Evolutionary conservation across 352 stramenopile genomes (phyloP), one percentile per base, ranked within the genome.

Genomic region (Globisporangium irregulare): DNA sequence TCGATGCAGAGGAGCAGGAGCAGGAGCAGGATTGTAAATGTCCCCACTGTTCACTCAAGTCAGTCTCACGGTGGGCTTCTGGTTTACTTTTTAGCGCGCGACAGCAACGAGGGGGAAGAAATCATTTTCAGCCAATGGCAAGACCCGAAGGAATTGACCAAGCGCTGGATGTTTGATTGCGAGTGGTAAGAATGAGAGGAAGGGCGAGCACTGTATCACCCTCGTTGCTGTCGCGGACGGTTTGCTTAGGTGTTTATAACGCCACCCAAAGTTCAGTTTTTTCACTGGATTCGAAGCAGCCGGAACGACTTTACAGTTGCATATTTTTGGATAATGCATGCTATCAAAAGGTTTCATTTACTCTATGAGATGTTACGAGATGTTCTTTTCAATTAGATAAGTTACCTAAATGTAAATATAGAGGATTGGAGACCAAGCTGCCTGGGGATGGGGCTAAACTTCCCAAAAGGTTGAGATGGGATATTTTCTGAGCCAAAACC

Each of bases 201-300:
- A 50, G 38, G 15, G 41, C 9, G 38, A n/a, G 3, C 41, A 14
- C 3, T n/a, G 41, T 50, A 50, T 50, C 41, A 15, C 41, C 41
- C 41, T 50, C 15, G 41, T 50, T 50, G 41, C 14, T n/a, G 41
- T 50, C 41, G 41, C 4, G 41, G 41, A 20, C 15, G 0, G 9
- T 50, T 20, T 50, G 15, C 5, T 50, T 50, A 41, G 41, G 15
- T 50, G 41, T 50, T 9, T n/a, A 56, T 55, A 56, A 18, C 53
- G 3, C 36, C 54, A 59, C 25, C 54, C 27, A 59, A 43, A 25
- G 54, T 41, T 59, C 54, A 59, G 54, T 59, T 59, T 59, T 59
- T 59, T 38, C 54, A 24, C 54, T 59, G 54, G 54, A 59, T 59
- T 59, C 54, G 54, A 59, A 59, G 54, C 54, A 59, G 54, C 54